These are phyloP conservation scores for Acacia melanoxylon DNA, from an alignment of 306 rosid genomes.

Conservation along the genomic window DNA sequence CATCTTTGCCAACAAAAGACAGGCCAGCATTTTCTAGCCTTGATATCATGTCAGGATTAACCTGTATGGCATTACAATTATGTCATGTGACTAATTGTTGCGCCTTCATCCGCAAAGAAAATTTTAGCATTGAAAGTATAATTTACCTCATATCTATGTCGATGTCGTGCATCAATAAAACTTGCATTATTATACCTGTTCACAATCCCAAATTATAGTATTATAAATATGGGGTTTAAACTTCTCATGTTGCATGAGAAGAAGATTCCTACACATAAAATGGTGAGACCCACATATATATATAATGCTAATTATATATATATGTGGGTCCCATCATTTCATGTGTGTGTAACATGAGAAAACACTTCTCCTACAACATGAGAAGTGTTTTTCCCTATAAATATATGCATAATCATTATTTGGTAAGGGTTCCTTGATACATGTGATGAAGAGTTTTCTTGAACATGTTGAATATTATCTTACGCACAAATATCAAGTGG, in stretches of 20 bases:
- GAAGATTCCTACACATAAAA: too few species aligned
- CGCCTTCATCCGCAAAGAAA: neutral
- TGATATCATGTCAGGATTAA: constrained; percentile 78
- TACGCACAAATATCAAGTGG: neutral
- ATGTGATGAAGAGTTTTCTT: neutral
- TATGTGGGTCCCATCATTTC: too few species aligned
- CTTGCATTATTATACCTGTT: constrained; percentile 58
- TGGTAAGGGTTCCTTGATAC: neutral
- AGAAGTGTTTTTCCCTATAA: too few species aligned
- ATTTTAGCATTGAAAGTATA: constrained; percentile 19
- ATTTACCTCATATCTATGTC: constrained; percentile 82
- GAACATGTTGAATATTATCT: neutral
- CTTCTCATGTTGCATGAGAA: too few species aligned
- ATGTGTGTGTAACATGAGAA: too few species aligned
- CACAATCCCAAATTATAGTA: constrained; percentile 22
- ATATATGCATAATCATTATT: neutral
- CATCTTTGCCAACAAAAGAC: constrained; percentile 78
- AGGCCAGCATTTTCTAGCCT: constrained; percentile 71
- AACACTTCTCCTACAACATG: too few species aligned
- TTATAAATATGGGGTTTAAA: neutral
- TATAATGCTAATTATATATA: too few species aligned
- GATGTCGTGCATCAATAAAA: constrained; percentile 74
- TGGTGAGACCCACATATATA: too few species aligned
- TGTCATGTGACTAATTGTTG: neutral
- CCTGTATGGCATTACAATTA: constrained; percentile 44